Evolutionary conservation across 306 rosid species (phyloP).

Genomic region (Quillaja saponaria): DNA sequence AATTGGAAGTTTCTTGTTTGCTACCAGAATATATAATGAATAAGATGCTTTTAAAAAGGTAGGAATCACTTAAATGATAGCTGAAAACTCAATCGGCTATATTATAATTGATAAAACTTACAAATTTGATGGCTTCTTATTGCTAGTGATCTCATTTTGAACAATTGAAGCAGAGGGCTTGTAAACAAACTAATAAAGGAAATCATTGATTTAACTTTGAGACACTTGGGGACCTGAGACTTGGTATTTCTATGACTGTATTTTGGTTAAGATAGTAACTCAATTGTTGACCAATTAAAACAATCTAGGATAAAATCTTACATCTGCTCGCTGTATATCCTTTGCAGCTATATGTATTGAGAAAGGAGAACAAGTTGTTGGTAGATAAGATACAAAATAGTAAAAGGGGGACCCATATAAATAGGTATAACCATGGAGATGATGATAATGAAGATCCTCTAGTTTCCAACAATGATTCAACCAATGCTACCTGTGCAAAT

Average conservation of each 20-base stretch:
- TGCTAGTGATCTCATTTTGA: neutral
- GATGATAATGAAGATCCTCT: conserved; percentile 43
- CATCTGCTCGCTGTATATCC: conserved; percentile 11
- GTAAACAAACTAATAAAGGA: neutral
- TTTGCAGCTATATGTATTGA: conserved; percentile 60
- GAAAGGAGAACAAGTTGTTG: conserved; percentile 56
- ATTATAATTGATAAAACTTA: neutral
- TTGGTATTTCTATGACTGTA: conserved; percentile 8
- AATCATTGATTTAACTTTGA: conserved; percentile 9
- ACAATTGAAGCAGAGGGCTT: neutral
- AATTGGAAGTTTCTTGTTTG: neutral
- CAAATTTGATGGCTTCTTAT: neutral
- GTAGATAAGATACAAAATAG: conserved; percentile 43
- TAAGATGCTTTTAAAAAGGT: neutral
- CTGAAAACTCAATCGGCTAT: neutral
- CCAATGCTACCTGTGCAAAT: conserved; percentile 45
- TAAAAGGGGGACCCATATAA: conserved; percentile 28
- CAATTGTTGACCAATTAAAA: conserved; percentile 5
- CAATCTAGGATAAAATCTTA: conserved; percentile 1
- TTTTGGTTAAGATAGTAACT: neutral
- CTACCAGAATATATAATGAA: neutral
- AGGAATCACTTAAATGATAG: neutral
- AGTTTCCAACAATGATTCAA: conserved; percentile 43
- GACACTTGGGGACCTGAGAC: conserved; percentile 8
- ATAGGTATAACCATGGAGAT: conserved; percentile 35